These are phyloP conservation scores for Yarrowia sp. DNA, from an alignment of 805 yeast genomes.

Conservation along the genomic window DNA sequence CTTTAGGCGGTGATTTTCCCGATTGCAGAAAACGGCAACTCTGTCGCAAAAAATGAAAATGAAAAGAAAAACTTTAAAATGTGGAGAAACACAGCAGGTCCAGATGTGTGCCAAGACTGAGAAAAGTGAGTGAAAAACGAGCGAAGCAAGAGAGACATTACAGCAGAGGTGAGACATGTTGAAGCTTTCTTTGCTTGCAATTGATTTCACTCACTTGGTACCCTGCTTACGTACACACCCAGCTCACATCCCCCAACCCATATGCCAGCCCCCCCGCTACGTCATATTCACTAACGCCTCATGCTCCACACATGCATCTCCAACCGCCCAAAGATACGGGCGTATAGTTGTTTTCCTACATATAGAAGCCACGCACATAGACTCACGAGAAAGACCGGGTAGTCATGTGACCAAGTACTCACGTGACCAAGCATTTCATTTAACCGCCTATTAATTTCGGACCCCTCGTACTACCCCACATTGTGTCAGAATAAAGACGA, in stretches of 20 bases:
- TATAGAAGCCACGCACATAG: not conserved
- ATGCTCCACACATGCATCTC: slow-evolving; percentile 5
- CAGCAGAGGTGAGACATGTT: no score
- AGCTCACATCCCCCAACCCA: no score
- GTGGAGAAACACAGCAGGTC: slow-evolving; percentile 13
- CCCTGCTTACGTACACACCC: no score
- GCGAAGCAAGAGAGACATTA: not conserved
- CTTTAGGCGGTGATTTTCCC: slow-evolving; percentile 3
- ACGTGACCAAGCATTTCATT: no score
- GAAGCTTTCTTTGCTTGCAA: no score
- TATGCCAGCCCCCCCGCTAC: not conserved
- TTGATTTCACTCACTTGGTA: no score
- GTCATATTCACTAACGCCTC: not conserved
- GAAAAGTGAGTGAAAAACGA: not conserved
- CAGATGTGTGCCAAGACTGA: not conserved
- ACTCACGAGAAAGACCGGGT: not conserved
- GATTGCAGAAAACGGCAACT: slow-evolving; percentile 10
- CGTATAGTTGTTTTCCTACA: no score
- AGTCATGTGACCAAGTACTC: not conserved
- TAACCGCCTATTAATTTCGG: no score
- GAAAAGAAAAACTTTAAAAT: slow-evolving; percentile 7
- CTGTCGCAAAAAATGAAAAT: not conserved
- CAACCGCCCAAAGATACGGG: slow-evolving; percentile 1
- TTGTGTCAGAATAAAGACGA: not conserved
- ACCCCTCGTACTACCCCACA: no score